These are phyloP conservation scores for Rubia peregrina DNA, from an alignment of 305 asterid genomes.

Conservation along the genomic window DNA sequence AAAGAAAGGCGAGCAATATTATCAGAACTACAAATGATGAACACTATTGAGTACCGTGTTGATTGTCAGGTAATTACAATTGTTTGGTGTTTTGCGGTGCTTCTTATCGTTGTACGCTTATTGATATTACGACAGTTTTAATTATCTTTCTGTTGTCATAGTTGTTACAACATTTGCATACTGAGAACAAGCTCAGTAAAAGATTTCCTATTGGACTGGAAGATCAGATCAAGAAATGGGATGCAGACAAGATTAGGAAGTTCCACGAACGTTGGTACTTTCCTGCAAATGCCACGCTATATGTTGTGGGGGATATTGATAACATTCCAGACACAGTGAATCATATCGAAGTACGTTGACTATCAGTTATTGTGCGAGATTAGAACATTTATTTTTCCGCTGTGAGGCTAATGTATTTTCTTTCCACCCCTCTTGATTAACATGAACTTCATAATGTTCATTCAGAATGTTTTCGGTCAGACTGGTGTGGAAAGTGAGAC, in stretches of 20 bases:
- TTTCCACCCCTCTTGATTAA: background rate
- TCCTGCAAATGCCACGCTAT: constrained; percentile 96
- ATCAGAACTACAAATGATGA: constrained; percentile 98
- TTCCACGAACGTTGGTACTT: constrained; percentile 99
- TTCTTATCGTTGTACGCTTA: constrained; percentile 12
- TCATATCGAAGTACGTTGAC: constrained; percentile 74
- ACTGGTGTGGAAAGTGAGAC: constrained; percentile 53
- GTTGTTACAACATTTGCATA: constrained; percentile 94
- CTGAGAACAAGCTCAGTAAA: constrained; percentile 95
- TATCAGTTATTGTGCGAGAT: background rate
- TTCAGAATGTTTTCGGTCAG: constrained; percentile 85
- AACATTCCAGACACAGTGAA: constrained; percentile 63
- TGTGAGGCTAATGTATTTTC: background rate
- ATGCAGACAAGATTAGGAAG: constrained; percentile 90
- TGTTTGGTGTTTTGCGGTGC: constrained; percentile 19
- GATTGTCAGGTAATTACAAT: constrained; percentile 84
- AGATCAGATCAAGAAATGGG: constrained; percentile 99
- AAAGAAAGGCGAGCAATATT: constrained; percentile 94
- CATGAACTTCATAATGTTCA: background rate
- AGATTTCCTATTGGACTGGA: constrained; percentile 96
- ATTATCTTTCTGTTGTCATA: constrained; percentile 30
- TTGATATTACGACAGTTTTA: constrained; percentile 14
- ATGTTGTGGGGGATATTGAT: constrained; percentile 95
- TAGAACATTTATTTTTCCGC: background rate
- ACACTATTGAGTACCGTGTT: constrained; percentile 98